Evolutionary conservation across 768 basidiomycete species (phyloP).

Genomic region (Collybia nuda): DNA sequence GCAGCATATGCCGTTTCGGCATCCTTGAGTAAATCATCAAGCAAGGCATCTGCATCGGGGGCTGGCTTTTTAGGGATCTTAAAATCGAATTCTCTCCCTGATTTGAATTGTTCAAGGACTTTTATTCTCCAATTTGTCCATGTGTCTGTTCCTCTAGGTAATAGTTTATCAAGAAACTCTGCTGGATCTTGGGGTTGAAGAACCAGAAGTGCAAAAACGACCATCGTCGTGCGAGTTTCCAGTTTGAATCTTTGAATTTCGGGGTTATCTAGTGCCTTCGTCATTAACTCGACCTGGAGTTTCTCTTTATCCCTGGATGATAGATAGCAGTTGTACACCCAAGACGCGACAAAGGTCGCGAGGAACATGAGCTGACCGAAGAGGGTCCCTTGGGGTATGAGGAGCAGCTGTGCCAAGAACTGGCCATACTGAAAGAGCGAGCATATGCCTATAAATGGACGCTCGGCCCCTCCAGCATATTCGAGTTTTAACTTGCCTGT

Average conservation of each 20-base stretch:
- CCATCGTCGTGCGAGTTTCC: neutral
- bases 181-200: neutral
- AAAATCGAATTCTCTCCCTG: too few relatives aligned
- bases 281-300: neutral
- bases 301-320: constrained; percentile 4
- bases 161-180: neutral
- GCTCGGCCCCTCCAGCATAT: constrained; percentile 10
- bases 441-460: constrained; percentile 14
- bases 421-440: constrained; percentile 26
- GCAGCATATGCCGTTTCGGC: too few relatives aligned
- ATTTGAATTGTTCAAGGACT: neutral
- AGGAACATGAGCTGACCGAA: constrained; percentile 33
- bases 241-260: neutral
- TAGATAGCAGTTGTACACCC: constrained; percentile 27
- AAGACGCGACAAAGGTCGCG: constrained; percentile 23
- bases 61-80: too few relatives aligned
- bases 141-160: neutral
- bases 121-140: neutral
- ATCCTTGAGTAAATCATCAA: too few relatives aligned
- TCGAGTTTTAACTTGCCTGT: constrained; percentile 21
- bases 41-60: too few relatives aligned
- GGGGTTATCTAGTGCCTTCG: neutral
- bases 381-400: constrained; percentile 28
- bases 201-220: neutral
- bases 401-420: constrained; percentile 30